Evolutionary conservation across 345 rosid genomes (phyloP), one percentile per base, ranked within the genome.

Genomic region (Lepidium sativum): DNA sequence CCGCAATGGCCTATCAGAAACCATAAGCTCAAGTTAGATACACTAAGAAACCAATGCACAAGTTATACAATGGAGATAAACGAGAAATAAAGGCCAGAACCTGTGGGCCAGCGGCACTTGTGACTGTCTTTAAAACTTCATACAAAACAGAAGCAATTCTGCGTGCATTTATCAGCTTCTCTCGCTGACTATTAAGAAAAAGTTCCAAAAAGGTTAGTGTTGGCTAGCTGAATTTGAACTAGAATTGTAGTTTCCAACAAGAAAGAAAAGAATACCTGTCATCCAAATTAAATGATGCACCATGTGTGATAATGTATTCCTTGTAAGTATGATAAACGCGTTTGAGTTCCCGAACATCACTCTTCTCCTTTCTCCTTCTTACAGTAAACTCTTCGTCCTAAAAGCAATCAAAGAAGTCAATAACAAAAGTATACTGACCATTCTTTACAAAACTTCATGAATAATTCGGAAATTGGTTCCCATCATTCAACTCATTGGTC

Each of bases 341-440:
- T 67, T 64, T 82, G 42, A 92, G 86, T 75, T 89, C 97, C 20
- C 94, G 86, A 27, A 53, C 37, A 67, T 89, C 94, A 75, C 83
- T 85, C 69, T 25, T 65, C 71, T 81, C 85, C 73, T 75, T 78
- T 41, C 91, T 70, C 51, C 68, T 78, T 55, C 9, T 38, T 9
- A 61, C 73, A 44, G 87, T 82, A 49, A 72, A 77, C 63, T 75
- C 77, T 57, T 89, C 88, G 63, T 92, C 98, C 98, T 92, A 79
- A 9, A 71, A 32, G 41, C 40, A 34, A 56, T 21, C 23, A 39
- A 44, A 72, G 3, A 29, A 65, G 70, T 27, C 7, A 38, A 39
- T 49, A 39, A 54, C 39, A 49, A 65, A n/a, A 66, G n/a, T 34
- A 47, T 18, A 38, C 9, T 4, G 17, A 21, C 33, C 18, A 31